Evolutionary conservation across 169 alveolate genomes (phyloP).

Genomic region (Plasmodium gaboni): DNA sequence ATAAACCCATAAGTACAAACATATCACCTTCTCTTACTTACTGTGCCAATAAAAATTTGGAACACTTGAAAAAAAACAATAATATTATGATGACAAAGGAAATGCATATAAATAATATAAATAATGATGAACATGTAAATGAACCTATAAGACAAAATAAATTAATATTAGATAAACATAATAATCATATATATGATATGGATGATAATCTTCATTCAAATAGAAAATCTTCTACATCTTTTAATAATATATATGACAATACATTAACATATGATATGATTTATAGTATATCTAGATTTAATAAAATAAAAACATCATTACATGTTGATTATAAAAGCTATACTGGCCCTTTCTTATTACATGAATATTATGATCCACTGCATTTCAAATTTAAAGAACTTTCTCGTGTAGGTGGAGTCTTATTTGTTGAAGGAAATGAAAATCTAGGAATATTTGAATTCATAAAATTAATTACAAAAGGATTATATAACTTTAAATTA

Average conservation of each 20-base stretch:
- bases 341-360: conserved; percentile 78
- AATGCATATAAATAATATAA: not conserved
- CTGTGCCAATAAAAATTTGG: too few relatives aligned
- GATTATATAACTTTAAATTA: conserved; percentile 67
- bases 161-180: not conserved
- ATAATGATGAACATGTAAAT: not conserved
- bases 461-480: conserved; percentile 55
- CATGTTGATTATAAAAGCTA: conserved; percentile 51
- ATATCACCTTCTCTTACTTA: not conserved
- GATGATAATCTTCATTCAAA: not conserved
- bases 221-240: too few relatives aligned
- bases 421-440: conserved; percentile 79
- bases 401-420: conserved; percentile 78
- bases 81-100: not conserved
- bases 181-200: not conserved
- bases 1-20: not conserved
- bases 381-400: conserved; percentile 76
- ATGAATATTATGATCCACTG: conserved; percentile 81
- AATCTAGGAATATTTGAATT: conserved; percentile 78
- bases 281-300: conserved; percentile 51
- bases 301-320: conserved; percentile 34
- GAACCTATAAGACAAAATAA: not conserved
- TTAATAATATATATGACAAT: not conserved
- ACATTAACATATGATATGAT: conserved; percentile 2
- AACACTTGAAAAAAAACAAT: not conserved